A percentile compares a stretch with the other conserved stretches of the same genome.
These are phyloP conservation scores for Coniella lustricola DNA, from an alignment of 2,329 filamentous ascomycete species.

Conservation along the genomic window DNA sequence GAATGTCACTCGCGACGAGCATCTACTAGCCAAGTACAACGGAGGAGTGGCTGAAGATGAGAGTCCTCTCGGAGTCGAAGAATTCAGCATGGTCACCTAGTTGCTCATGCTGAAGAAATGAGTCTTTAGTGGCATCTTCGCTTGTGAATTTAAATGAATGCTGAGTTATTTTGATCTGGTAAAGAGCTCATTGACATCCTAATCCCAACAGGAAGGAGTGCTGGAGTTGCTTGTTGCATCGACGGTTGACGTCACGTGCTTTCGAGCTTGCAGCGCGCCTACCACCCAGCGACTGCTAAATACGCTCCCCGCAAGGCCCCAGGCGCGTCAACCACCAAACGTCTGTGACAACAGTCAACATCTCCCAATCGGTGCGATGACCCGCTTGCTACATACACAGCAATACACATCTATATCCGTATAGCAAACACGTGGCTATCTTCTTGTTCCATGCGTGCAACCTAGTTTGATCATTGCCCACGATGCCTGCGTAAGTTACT, in stretches of 20 bases:
- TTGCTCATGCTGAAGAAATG: no score
- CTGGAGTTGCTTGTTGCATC: no score
- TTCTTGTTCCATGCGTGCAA: background rate
- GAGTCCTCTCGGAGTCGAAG: no score
- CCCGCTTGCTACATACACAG: background rate
- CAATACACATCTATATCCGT: background rate
- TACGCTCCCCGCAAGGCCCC: slow-evolving; percentile 9
- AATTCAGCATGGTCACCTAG: no score
- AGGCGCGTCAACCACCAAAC: slow-evolving; percentile 9
- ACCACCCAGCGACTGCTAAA: background rate
- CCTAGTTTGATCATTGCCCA: slow-evolving; percentile 15
- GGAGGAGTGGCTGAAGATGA: no score
- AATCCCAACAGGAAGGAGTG: background rate
- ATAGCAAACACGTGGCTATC: background rate
- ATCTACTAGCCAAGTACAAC: no score
- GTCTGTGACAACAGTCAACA: background rate
- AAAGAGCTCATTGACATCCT: background rate
- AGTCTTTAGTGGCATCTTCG: no score
- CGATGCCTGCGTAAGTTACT: slow-evolving; percentile 38
- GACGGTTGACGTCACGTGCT: slow-evolving; percentile 4
- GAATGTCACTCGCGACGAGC: no score
- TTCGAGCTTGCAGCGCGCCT: background rate
- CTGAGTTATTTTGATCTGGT: background rate
- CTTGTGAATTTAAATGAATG: no score
- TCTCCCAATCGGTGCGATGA: background rate